Base-by-base conservation (phyloP, 768 basidiomycete species). In the Ramaria rubella region DNA sequence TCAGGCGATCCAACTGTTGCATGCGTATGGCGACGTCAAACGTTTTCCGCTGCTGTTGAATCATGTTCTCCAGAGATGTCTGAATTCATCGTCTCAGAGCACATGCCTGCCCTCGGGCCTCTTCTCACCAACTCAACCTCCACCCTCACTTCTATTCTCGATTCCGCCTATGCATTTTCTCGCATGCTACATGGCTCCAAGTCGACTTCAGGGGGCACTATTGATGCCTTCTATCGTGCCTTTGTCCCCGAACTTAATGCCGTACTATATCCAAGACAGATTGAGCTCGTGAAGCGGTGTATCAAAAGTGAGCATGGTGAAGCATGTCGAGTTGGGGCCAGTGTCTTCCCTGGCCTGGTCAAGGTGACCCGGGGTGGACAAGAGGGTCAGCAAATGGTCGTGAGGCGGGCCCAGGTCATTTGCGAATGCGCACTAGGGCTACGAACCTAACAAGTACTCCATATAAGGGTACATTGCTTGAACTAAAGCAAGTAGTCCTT, bases 1-100 rank as follows among this genome's bases (percentile, higher is more conserved):
- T 42, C 63, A 92, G 89, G 88, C 50, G 88, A 93, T 64, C 85
- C 91, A 12, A 84, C 88, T 4, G 89, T 94, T n/a, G 91, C 91
- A 0, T 80, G 81, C 38, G 90, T 94, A 19, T 94, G 91, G 91
- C 81, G 91, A 23, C 81, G 90, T 11, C 90, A 94, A 67, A 93
- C 90, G 2, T 92, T 91, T 71, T 85, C 87, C 11, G 90, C 90
- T 0, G 89, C 90, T 4, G 86, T 94, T 52, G 88, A 91, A 31
- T 68, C 78, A 1, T 86, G 84, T 68, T 83, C 87, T 0, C 79
- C 83, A 5, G 83, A 86, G 50, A 86, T 90, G 79, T 77, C 81
- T 0, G 63, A 76, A 27, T 76, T 71, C 67, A 85, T 92, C 65
- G 75, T 94, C 44, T 67, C 72, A 19, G 91, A 92, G 58, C 80